Base-by-base conservation (phyloP, 352 stramenopile species). In the Phytophthora sp. region DNA sequence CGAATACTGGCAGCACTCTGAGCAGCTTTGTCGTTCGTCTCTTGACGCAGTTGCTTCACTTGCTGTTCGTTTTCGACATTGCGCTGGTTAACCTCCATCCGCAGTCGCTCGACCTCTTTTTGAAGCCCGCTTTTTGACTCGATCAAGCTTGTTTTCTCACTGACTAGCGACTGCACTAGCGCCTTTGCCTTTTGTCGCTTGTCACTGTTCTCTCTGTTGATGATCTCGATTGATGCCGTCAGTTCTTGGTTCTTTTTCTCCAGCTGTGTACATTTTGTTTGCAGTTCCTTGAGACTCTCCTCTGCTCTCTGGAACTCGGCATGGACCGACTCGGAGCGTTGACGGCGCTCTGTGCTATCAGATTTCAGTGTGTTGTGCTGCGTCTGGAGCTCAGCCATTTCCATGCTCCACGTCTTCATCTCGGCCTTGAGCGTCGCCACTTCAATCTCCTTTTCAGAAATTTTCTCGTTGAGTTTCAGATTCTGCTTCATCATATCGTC, bases 161-260 rank as follows among this genome's bases (percentile, higher is more conserved):
- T 82, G 6, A 84, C 84, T 6, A 91, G 70, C 12, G 78, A 77
- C 27, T 90, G 73, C 20, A 91, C 80, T 16, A 91, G 66, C 18
- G 76, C 71, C 51, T 91, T 91, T 16, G 83, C 83, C 50, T 91
- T 91, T 51, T 90, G 81, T 2, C 79, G 79, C 57, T 91, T 91
- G 23, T 90, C 81, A 8, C 70, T 79, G 50, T 73, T 88, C 24
- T 89, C 83, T 31, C 80, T 84, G 42, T 75, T 82, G 26, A 76
- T 75, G 1, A 54, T 56, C 26, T 88, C 80, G 20, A 86, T 76
- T 0, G 62, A 70, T 8, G 72, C 49, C 4, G 44, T 27, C 4
- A 90, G 56, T 38, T 90, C 84, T 18, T 86, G 66, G 35, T 89
- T 85, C 39, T 82, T 79, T 55, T 85, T 86, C 55, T 90, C 73